These are phyloP conservation scores for Coffea eugenioides DNA, from an alignment of 257 asterid species.

Conservation along the genomic window DNA sequence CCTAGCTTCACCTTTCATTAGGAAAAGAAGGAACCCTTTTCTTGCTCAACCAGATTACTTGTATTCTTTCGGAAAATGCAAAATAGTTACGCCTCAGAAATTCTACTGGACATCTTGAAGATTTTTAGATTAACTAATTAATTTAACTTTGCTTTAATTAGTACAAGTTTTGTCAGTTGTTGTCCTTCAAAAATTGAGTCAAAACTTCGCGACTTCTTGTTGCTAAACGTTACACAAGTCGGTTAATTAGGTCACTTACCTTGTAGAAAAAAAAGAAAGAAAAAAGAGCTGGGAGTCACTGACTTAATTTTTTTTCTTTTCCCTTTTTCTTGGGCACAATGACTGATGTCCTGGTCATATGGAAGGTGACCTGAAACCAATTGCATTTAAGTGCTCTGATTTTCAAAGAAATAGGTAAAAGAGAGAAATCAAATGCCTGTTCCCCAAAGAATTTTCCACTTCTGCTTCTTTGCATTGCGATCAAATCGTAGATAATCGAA, in stretches of 20 bases:
- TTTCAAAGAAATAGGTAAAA: background rate
- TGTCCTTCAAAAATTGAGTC: background rate
- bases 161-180: background rate
- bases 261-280: background rate
- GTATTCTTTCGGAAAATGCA: background rate
- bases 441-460: background rate
- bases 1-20: background rate
- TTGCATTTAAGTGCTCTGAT: background rate
- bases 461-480: background rate
- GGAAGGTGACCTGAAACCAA: conserved; percentile 6
- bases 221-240: background rate
- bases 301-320: no score
- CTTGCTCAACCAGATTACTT: no score
- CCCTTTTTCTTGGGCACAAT: background rate
- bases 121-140: no score
- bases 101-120: no score
- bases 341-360: background rate
- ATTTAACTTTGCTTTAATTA: no score
- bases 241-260: conserved; percentile 5
- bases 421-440: background rate
- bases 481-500: background rate
- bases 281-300: background rate
- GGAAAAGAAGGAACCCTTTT: background rate
- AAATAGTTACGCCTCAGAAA: no score
- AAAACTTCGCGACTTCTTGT: background rate